Percentiles rank a stretch among this genome's conserved stretches.
These are phyloP conservation scores for Volutella citrinella DNA, from an alignment of 2,329 filamentous ascomycete genomes.

Conservation along the genomic window DNA sequence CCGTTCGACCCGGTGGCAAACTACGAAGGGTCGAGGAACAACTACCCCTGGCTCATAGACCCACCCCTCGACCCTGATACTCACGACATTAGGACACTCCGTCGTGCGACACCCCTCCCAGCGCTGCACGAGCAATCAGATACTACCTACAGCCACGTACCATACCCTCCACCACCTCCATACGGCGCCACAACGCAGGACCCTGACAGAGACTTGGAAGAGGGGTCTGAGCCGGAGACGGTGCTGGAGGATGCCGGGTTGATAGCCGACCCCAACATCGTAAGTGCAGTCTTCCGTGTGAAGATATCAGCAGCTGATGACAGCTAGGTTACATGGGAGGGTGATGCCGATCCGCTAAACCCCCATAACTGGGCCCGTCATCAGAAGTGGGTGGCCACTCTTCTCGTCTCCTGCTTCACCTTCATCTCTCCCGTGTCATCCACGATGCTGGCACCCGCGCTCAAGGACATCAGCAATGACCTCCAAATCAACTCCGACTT, in stretches of 20 bases:
- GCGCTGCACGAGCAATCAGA: constrained; percentile 11
- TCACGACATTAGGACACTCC: constrained; percentile 1
- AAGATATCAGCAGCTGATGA: too few species aligned
- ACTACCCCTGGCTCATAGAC: constrained; percentile 26
- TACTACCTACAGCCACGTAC: not conserved
- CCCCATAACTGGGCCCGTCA: constrained; percentile 45
- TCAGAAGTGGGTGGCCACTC: constrained; percentile 33
- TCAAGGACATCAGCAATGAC: constrained; percentile 41
- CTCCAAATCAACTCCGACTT: constrained; percentile 41
- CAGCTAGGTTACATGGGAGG: constrained; percentile 44
- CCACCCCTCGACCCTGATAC: not conserved
- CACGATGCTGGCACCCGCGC: constrained; percentile 47
- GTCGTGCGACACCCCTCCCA: constrained; percentile 7
- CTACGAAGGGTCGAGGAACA: constrained; percentile 27
- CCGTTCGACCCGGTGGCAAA: constrained; percentile 17
- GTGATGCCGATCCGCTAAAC: constrained; percentile 38
- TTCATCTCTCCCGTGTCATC: constrained; percentile 57
- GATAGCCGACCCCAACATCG: constrained; percentile 21
- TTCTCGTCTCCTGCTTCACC: constrained; percentile 39
- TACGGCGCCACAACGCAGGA: too few species aligned
- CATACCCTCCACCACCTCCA: too few species aligned
- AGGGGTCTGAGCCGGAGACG: constrained; percentile 7
- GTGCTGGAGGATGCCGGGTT: constrained; percentile 2
- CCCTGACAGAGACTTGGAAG: constrained; percentile 7
- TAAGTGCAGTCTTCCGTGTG: constrained; percentile 8